Base-by-base conservation (phyloP, 192 early-diverging fungal genomes). In the Podila clonocystis region DNA sequence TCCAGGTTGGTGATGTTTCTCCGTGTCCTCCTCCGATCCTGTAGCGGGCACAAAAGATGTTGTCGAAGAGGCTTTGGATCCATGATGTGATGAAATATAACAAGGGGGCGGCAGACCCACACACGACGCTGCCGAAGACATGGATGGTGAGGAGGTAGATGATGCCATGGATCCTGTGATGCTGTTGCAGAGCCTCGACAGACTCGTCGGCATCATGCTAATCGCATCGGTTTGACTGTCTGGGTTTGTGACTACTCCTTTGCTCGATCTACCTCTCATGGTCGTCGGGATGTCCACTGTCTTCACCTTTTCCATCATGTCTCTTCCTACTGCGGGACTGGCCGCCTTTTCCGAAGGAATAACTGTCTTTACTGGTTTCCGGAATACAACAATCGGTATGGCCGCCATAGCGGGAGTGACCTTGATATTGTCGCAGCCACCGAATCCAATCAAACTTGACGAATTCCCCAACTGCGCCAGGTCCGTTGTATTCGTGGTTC, bases 401-500 rank as follows among this genome's bases (percentile, higher is more conserved):
- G 70, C 64, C 3, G 71, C 67, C 77, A 80, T 80, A 2, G 77
- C 77, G 3, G 70, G 77, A 2, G 77, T 69, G 12, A 69, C 22
- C 55, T 69, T 80, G 48, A 80, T 22, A 20, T 29, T 38, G 50
- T 69, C 62, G 4, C 30, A 30, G 22, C 33, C 26, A 5, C 70
- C 67, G 50, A 73, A 64, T 6, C 62, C 63, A 15, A 69, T 60
- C 8, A 33, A 11, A 9, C 59, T 61, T 22, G 50, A 52, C 3
- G 24, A 26, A 1, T 26, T n/a, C 2, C 60, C 65, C 3, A 80
- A 19, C 22, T 80, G 70, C 1, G 62, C 33, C 3, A 80, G 20
- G 63, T 80, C 77, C 19, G 71, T 80, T 6, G 70, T 80, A 31
- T 80, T 80, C 29, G 70, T 80, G 3, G 58, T 73, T 0, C 77